Evolutionary conservation across 2,329 filamentous ascomycete genomes (phyloP).

Genomic region (Monosporascus sp.): DNA sequence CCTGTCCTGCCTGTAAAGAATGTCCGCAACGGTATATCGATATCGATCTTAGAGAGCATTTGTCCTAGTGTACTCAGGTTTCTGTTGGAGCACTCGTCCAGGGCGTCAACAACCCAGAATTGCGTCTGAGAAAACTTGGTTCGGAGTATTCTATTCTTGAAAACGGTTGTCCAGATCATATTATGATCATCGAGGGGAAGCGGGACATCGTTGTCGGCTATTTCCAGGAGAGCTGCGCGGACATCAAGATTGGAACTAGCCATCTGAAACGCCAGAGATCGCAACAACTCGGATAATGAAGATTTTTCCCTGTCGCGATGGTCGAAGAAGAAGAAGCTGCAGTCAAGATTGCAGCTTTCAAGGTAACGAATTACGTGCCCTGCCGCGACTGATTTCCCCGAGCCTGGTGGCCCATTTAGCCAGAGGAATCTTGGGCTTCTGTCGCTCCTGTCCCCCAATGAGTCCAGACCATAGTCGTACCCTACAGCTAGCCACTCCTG

Average conservation of each 20-base stretch:
- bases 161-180: conserved; percentile 16
- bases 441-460: background rate
- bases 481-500: conserved; percentile 17
- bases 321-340: conserved; percentile 25
- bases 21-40: conserved; percentile 10
- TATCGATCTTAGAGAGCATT: conserved; percentile 13
- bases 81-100: conserved; percentile 14
- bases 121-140: conserved; percentile 9
- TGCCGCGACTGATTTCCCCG: conserved; percentile 21
- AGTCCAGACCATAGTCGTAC: background rate
- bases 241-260: conserved; percentile 13
- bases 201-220: conserved; percentile 10
- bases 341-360: conserved; percentile 15
- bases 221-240: conserved; percentile 10
- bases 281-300: conserved; percentile 6
- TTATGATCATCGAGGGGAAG: conserved; percentile 13
- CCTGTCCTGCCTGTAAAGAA: conserved; percentile 18
- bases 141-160: conserved; percentile 14
- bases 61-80: conserved; percentile 5
- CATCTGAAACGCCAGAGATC: conserved; percentile 19
- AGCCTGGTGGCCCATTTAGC: conserved; percentile 22
- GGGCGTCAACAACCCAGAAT: conserved; percentile 19
- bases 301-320: conserved; percentile 12
- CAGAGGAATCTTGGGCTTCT: conserved; percentile 12
- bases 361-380: conserved; percentile 20